These are phyloP conservation scores for Rosa hybrid DNA, from an alignment of 331 rosid genomes.

Conservation along the genomic window DNA sequence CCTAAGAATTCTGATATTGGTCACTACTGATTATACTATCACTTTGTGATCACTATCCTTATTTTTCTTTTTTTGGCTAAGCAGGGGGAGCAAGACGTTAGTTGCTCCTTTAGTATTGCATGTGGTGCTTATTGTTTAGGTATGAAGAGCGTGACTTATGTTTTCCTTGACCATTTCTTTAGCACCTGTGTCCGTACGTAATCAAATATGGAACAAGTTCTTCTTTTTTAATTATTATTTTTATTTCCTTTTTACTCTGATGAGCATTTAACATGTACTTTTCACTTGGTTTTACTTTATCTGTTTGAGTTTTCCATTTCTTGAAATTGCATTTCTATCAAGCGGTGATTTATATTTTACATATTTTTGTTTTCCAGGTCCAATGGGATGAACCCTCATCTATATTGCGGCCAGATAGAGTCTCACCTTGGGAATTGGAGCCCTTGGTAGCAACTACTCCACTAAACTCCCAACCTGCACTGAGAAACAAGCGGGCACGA, in stretches of 20 bases:
- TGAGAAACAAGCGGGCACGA: slow-evolving; percentile 80
- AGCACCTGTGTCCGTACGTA: neutral
- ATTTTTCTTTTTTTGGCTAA: neutral
- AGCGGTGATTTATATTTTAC: neutral
- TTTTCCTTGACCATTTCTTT: neutral
- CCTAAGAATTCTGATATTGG: neutral
- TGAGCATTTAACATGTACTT: neutral
- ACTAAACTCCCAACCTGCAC: slow-evolving; percentile 64
- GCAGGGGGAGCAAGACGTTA: neutral
- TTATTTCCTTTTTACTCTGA: neutral
- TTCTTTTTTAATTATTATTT: neutral
- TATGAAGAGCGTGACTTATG: neutral
- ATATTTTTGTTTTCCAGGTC: slow-evolving; percentile 52
- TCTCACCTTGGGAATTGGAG: slow-evolving; percentile 97
- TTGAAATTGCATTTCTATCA: slow-evolving; percentile 1
- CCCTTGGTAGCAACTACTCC: slow-evolving; percentile 72
- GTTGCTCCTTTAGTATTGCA: neutral
- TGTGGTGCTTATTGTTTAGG: neutral
- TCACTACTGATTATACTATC: neutral
- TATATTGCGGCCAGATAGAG: slow-evolving; percentile 88
- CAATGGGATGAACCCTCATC: slow-evolving; percentile 98
- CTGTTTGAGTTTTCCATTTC: neutral
- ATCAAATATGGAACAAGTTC: neutral
- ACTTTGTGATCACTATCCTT: neutral
- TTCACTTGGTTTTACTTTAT: slow-evolving; percentile 13